phyloP scores from a whole-genome alignment of 1,284 basidiomycete genomes.

The Pyrrhoderma noxium region DNA sequence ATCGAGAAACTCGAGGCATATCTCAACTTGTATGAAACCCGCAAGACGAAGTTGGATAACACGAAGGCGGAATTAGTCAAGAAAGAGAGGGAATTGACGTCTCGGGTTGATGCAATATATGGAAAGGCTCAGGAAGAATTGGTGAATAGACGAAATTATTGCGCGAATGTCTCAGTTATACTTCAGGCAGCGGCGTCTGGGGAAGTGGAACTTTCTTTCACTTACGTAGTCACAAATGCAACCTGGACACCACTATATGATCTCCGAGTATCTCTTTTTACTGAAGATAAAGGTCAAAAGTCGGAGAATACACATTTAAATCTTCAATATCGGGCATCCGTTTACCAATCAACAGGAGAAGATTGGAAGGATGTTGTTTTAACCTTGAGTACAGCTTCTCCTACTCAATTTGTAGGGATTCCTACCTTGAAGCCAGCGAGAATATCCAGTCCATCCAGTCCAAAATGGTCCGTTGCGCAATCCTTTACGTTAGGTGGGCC shows the following conservation, averaged over 20 bases:
- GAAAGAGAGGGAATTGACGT: too few species aligned
- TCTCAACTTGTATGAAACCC: neutral
- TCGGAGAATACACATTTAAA: constrained; percentile 31
- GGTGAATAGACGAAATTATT: constrained; percentile 16
- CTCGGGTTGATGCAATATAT: too few species aligned
- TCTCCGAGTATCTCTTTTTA: constrained; percentile 37
- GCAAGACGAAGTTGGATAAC: too few species aligned
- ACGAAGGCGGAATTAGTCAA: constrained; percentile 18
- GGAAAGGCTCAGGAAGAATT: constrained; percentile 23
- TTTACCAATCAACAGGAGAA: constrained; percentile 52
- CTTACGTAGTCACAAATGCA: constrained; percentile 47
- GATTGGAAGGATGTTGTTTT: constrained; percentile 47
- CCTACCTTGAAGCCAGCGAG: constrained; percentile 20
- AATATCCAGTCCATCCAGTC: too few species aligned
- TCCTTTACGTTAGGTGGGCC: too few species aligned
- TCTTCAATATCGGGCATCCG: constrained; percentile 48
- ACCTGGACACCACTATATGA: constrained; percentile 51
- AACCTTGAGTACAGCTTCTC: constrained; percentile 44
- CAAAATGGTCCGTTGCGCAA: too few species aligned
- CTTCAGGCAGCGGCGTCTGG: constrained; percentile 31
- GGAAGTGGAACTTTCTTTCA: constrained; percentile 40
- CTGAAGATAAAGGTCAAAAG: constrained; percentile 33
- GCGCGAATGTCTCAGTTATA: constrained; percentile 33
- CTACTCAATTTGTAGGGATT: constrained; percentile 18
- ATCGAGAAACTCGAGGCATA: constrained; percentile 30